These are phyloP conservation scores for Blastocystis sp. DNA, from an alignment of 352 stramenopile species.

Conservation along the genomic window DNA sequence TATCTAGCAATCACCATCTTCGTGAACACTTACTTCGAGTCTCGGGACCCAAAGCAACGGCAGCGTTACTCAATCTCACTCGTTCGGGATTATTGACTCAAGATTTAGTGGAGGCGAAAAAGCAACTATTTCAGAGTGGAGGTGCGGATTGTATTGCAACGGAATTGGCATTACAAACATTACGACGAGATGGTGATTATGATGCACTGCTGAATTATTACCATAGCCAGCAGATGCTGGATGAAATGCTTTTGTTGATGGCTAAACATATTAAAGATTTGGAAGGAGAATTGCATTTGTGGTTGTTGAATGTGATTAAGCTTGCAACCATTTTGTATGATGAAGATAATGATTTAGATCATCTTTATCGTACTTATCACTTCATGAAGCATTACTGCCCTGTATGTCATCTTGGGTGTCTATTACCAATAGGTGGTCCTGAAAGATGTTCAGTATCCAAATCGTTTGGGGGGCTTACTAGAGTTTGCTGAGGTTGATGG, in stretches of 20 bases:
- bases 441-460: conserved; percentile 40
- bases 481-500: not conserved
- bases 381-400: conserved; percentile 30
- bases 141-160: not conserved
- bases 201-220: conserved; percentile 30
- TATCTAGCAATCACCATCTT: not conserved
- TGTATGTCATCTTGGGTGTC: not conserved
- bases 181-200: not conserved
- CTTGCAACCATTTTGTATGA: conserved; percentile 18
- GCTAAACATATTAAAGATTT: not conserved
- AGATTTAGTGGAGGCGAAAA: not conserved
- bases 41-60: not conserved
- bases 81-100: not conserved
- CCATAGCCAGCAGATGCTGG: conserved; percentile 14
- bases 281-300: conserved; percentile 13
- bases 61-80: not conserved
- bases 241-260: conserved; percentile 26
- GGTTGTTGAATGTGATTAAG: conserved; percentile 25
- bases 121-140: not conserved
- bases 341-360: not conserved
- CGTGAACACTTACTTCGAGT: not conserved
- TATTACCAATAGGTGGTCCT: not conserved
- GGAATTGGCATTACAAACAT: not conserved
- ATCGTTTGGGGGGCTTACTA: not conserved
- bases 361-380: conserved; percentile 34